Evolutionary conservation across 106 monocot species (phyloP).

Genomic region (Dactylorhiza incarnata): DNA sequence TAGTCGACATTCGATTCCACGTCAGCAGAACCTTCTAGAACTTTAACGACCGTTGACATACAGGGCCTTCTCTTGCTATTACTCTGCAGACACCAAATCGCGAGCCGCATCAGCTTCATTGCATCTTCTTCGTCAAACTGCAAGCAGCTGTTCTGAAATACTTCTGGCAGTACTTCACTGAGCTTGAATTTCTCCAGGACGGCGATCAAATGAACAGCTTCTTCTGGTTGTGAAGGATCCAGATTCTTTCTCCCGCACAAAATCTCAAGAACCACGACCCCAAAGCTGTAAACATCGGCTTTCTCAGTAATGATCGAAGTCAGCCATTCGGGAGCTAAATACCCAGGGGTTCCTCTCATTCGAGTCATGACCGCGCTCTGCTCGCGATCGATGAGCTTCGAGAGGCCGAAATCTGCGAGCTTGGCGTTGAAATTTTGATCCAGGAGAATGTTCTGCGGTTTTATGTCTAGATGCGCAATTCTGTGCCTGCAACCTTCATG

Average conservation of each 20-base stretch:
- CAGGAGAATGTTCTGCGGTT: conserved; percentile 16
- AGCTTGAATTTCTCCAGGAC: not conserved
- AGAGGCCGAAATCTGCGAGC: conserved; percentile 13
- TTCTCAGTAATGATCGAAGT: conserved; percentile 14
- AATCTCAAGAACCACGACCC: conserved; percentile 16
- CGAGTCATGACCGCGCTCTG: conserved; percentile 11
- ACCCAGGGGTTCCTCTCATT: conserved; percentile 22
- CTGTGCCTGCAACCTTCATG: conserved; percentile 15
- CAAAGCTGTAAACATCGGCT: conserved; percentile 13
- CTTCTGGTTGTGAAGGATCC: conserved; percentile 5
- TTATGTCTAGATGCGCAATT: conserved; percentile 15
- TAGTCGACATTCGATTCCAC: conserved; percentile 4
- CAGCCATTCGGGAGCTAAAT: conserved; percentile 17
- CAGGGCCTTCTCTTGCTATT: not conserved
- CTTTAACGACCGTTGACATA: conserved; percentile 6
- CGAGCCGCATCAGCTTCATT: not conserved
- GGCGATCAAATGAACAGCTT: conserved; percentile 9
- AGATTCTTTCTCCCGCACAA: conserved; percentile 14
- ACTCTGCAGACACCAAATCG: conserved; percentile 13
- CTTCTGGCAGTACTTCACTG: not conserved
- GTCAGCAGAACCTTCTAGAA: conserved; percentile 10
- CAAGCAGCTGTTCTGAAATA: not conserved
- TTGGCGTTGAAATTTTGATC: conserved; percentile 11
- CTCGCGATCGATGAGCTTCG: conserved; percentile 14
- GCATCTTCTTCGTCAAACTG: not conserved